phyloP scores from a whole-genome alignment of 1,139 yeast species.

The Scheffersomyces lignicola region DNA sequence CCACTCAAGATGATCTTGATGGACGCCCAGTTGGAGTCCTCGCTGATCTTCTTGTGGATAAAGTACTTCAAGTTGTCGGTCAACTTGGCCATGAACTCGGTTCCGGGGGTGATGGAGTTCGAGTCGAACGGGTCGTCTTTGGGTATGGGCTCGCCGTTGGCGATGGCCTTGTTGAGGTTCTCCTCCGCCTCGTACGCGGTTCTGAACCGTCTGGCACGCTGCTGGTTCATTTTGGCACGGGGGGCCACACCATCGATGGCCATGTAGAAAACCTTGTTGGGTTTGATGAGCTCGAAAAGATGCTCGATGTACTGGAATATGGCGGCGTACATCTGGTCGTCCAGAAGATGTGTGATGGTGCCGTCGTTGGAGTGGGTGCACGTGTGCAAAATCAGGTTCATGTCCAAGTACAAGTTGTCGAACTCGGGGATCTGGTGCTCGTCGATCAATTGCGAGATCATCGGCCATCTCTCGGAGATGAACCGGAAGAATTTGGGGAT shows the following conservation, averaged over 20 bases:
- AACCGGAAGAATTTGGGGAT: slow-evolving; percentile 95
- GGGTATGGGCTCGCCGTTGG: slow-evolving; percentile 62
- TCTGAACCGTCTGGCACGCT: slow-evolving; percentile 93
- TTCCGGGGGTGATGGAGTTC: slow-evolving; percentile 96
- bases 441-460: slow-evolving; percentile 84
- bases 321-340: slow-evolving; percentile 90
- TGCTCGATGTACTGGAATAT: slow-evolving; percentile 95
- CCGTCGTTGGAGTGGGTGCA: slow-evolving; percentile 82
- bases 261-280: slow-evolving; percentile 87
- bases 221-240: slow-evolving; percentile 98
- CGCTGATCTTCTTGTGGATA: slow-evolving; percentile 85
- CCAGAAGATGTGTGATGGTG: slow-evolving; percentile 63
- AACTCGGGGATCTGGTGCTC: slow-evolving; percentile 88
- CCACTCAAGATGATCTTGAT: slow-evolving; percentile 85
- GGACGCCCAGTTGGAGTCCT: slow-evolving; percentile 90
- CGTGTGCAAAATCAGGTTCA: slow-evolving; percentile 95
- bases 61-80: slow-evolving; percentile 85
- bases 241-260: slow-evolving; percentile 99
- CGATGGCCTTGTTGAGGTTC: slow-evolving; percentile 63
- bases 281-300: slow-evolving; percentile 81
- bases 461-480: slow-evolving; percentile 99
- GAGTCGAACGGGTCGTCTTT: slow-evolving; percentile 86
- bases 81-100: slow-evolving; percentile 93
- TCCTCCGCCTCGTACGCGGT: slow-evolving; percentile 93
- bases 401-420: slow-evolving; percentile 91